phyloP scores from a whole-genome alignment of 2,329 filamentous ascomycete species.

The Zelopaecilomyces penicillatus region DNA sequence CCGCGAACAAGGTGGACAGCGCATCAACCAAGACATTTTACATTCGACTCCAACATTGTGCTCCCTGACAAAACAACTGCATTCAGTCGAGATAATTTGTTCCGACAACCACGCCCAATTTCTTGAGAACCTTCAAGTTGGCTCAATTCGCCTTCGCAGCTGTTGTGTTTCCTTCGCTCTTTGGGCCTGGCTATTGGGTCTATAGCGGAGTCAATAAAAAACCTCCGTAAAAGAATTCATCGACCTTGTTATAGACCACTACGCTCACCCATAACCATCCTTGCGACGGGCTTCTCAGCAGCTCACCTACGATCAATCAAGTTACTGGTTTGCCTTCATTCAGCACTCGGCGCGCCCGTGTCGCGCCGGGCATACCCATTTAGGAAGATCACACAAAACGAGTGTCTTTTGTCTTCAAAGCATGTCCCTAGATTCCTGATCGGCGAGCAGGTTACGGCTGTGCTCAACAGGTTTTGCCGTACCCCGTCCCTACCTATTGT shows the following conservation, averaged over 20 bases:
- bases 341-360: constrained; percentile 28
- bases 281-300: not conserved
- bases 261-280: not conserved
- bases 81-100: no score
- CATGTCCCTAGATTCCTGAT: constrained; percentile 24
- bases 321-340: not conserved
- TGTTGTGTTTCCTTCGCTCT: constrained; percentile 76
- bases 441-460: constrained; percentile 15
- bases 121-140: constrained; percentile 72
- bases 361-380: constrained; percentile 25
- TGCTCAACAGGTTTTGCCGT: constrained; percentile 7
- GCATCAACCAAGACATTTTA: no score
- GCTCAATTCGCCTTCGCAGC: constrained; percentile 67
- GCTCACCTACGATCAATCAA: not conserved
- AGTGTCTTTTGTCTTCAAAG: constrained; percentile 12
- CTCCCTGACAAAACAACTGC: no score
- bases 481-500: constrained; percentile 6
- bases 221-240: constrained; percentile 72
- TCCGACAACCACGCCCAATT: no score
- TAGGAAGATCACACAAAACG: constrained; percentile 1
- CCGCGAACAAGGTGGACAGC: no score
- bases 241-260: constrained; percentile 5
- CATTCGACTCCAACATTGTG: no score
- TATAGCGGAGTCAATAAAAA: constrained; percentile 95
- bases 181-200: constrained; percentile 88